Evolutionary conservation across 495 filamentous ascomycete species (phyloP).

Genomic region (Monascus purpureus): DNA sequence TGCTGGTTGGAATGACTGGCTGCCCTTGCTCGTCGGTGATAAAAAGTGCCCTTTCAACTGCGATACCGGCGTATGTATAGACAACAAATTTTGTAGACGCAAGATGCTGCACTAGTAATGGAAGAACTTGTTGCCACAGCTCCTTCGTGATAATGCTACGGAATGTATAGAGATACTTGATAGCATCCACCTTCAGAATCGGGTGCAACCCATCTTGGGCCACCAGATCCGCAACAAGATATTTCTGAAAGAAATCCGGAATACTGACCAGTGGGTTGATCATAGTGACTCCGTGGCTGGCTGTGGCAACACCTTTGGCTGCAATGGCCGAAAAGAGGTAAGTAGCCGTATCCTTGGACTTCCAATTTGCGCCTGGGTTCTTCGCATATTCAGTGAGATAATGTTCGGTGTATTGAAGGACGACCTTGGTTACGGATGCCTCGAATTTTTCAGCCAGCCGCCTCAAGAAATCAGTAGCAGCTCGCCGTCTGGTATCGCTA

Average conservation of each 20-base stretch:
- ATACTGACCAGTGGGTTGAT: constrained; percentile 75
- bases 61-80: constrained; percentile 92
- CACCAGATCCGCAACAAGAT: constrained; percentile 74
- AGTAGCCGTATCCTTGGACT: constrained; percentile 89
- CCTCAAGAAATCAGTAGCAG: constrained; percentile 85
- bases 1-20: constrained; percentile 57
- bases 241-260: constrained; percentile 79
- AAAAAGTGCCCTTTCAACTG: constrained; percentile 76
- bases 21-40: constrained; percentile 57
- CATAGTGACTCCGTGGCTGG: constrained; percentile 75
- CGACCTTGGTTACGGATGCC: constrained; percentile 62
- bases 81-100: constrained; percentile 82
- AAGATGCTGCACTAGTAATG: constrained; percentile 79
- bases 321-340: constrained; percentile 92
- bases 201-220: constrained; percentile 51
- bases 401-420: constrained; percentile 68
- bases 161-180: constrained; percentile 95
- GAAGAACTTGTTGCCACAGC: constrained; percentile 79
- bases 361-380: constrained; percentile 68
- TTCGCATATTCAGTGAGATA: constrained; percentile 56
- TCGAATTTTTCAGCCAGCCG: constrained; percentile 83
- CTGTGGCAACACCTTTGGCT: constrained; percentile 73
- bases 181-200: constrained; percentile 90
- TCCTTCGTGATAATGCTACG: constrained; percentile 74
- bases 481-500: constrained; percentile 78